Base-by-base conservation (phyloP, 176 grass and related monocot species). In the Bonia amplexicaulis region DNA sequence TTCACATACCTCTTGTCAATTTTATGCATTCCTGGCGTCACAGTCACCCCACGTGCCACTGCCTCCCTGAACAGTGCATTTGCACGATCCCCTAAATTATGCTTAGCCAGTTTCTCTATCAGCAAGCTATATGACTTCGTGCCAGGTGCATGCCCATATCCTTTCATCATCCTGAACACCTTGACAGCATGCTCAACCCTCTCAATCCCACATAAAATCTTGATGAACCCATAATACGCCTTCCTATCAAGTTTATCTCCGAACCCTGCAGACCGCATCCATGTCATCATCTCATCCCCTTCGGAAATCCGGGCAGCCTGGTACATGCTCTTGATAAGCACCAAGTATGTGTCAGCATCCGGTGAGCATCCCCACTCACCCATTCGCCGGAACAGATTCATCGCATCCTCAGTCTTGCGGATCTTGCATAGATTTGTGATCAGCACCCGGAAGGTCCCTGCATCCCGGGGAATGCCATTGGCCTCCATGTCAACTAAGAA, bases 161-260 rank as follows among this genome's bases (percentile, higher is more conserved):
- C 87, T 82, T 99, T 99, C 96, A 99, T 96, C 96, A 96, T 89
- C 39, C 88, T 83, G 73, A 99, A 99, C 26, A 99, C 87, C 82
- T 99, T 99, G 66, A 99, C 78, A 49, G 96, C 93, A 89, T 96
- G 93, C 74, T 99, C 96, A 85, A 94, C 94, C 70, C 96, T 89
- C 79, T 99, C 93, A 66, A 99, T 99, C 14, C 93, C 96, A 89
- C 96, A 99, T 69, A 99, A 96, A 54, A 96, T 87, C 76, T 99
- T 99, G 66, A 96, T 84, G 77, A 99, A 99, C 4, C 93, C 90
- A 83, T 92, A 99, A 82, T 99, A 94, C 0, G 86, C 86, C 75
- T 99, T 99, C 59, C 91, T 85, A 85, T 99, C 96, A 40, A 99
- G 93, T 69, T 90, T 87, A 75, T 96, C 88, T 26, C 88, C 76